A percentile compares a stretch with the other conserved stretches of the same genome.
Conservation (phyloP, 306 rosid species). For the Rosa chinensis region DNA sequence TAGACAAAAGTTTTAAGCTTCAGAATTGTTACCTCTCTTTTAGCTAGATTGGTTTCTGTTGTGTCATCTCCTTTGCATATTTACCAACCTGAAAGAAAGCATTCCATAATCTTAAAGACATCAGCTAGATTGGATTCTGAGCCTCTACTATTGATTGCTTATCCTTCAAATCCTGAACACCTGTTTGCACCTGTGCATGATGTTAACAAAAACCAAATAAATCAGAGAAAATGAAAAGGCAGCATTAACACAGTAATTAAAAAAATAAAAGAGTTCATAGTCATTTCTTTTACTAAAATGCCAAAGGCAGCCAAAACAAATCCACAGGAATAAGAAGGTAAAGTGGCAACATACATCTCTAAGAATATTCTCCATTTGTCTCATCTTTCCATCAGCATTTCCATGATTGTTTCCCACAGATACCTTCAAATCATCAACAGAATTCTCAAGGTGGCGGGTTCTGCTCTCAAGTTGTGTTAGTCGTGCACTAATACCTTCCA, state of each 20-base stretch:
- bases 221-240: slow-evolving; percentile 13
- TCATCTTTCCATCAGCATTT: slow-evolving; percentile 73
- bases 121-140: slow-evolving; percentile 17
- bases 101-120: no score
- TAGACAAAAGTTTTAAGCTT: no score
- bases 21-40: no score
- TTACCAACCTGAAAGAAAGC: no score
- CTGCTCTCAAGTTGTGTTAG: slow-evolving; percentile 77
- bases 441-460: slow-evolving; percentile 66
- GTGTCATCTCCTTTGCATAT: no score
- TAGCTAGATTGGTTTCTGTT: no score
- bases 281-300: slow-evolving; percentile 17
- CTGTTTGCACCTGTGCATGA: slow-evolving; percentile 70
- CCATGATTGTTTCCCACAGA: slow-evolving; percentile 77
- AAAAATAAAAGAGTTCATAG: neutral
- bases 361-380: slow-evolving; percentile 78
- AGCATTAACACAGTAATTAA: slow-evolving; percentile 6
- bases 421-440: slow-evolving; percentile 74
- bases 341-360: slow-evolving; percentile 56
- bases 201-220: slow-evolving; percentile 22
- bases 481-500: no score
- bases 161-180: slow-evolving; percentile 68
- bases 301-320: slow-evolving; percentile 19
- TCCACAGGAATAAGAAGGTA: neutral
- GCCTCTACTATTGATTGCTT: slow-evolving; percentile 62